Evolutionary conservation across 176 grass and related monocot genomes (phyloP).

Genomic region (Cymbopogon citratus): DNA sequence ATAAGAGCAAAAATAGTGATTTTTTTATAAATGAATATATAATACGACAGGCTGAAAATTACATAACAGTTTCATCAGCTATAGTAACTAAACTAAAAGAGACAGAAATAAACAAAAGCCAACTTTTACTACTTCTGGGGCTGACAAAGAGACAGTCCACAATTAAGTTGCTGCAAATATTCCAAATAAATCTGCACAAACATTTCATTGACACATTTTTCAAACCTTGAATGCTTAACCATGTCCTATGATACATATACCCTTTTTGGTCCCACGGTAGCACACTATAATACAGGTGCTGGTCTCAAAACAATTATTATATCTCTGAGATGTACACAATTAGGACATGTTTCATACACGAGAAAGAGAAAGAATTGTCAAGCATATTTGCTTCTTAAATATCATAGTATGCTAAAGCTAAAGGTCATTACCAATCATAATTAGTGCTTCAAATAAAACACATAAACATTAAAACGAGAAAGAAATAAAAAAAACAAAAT

Average conservation of each 20-base stretch:
- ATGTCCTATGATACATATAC: background rate
- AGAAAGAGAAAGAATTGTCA: background rate
- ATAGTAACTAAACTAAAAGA: background rate
- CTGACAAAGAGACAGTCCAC: background rate
- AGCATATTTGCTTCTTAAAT: background rate
- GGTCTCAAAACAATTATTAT: background rate
- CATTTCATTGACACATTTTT: background rate
- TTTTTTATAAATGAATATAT: background rate
- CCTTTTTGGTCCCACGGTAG: background rate
- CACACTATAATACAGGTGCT: background rate
- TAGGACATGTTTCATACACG: background rate
- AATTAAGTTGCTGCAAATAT: background rate
- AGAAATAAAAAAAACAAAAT: too few species aligned
- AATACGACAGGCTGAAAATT: conserved; percentile 1
- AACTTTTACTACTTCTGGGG: background rate
- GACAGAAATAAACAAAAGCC: background rate
- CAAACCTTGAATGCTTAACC: background rate
- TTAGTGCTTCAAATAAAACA: background rate
- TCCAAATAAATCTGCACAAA: background rate
- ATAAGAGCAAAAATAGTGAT: background rate
- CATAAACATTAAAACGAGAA: background rate
- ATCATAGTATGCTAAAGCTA: background rate
- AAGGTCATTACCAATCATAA: background rate
- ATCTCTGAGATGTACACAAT: background rate
- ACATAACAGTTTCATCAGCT: background rate